phyloP scores from a whole-genome alignment of 768 basidiomycete species.

The Glaciozyma antarctica region DNA sequence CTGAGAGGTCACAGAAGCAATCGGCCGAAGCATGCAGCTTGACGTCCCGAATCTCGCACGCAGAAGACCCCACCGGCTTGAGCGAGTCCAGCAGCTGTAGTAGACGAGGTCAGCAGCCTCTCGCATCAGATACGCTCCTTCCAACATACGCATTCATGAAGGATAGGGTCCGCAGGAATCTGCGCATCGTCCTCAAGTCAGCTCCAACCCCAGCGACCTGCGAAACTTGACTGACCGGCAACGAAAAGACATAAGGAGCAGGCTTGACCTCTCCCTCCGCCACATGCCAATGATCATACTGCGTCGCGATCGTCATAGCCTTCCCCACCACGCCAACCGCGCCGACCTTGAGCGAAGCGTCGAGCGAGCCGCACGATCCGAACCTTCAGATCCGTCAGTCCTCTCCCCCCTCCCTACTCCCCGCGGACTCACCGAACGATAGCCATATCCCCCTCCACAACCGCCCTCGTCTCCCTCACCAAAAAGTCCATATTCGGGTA shows the following conservation, averaged over 20 bases:
- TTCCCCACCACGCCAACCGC: conserved; percentile 62
- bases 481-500: conserved; percentile 73
- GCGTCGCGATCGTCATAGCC: conserved; percentile 60
- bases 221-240: conserved; percentile 47
- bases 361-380: conserved; percentile 69
- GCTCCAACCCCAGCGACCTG: neutral
- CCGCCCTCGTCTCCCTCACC: conserved; percentile 67
- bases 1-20: conserved; percentile 46
- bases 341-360: conserved; percentile 56
- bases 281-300: conserved; percentile 61
- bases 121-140: too few relatives aligned
- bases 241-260: conserved; percentile 57
- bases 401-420: neutral
- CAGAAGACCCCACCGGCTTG: conserved; percentile 36
- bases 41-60: conserved; percentile 42
- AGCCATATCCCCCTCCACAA: conserved; percentile 54
- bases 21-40: conserved; percentile 70
- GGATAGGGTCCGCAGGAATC: conserved; percentile 48
- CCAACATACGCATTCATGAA: conserved; percentile 46
- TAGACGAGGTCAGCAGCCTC: neutral
- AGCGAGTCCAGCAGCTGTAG: conserved; percentile 2
- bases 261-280: conserved; percentile 38
- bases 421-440: conserved; percentile 44
- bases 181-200: neutral
- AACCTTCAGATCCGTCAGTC: conserved; percentile 43